Evolutionary conservation across 495 filamentous ascomycete species (phyloP).

Genomic region (Podospora bellae-mahoneyi): DNA sequence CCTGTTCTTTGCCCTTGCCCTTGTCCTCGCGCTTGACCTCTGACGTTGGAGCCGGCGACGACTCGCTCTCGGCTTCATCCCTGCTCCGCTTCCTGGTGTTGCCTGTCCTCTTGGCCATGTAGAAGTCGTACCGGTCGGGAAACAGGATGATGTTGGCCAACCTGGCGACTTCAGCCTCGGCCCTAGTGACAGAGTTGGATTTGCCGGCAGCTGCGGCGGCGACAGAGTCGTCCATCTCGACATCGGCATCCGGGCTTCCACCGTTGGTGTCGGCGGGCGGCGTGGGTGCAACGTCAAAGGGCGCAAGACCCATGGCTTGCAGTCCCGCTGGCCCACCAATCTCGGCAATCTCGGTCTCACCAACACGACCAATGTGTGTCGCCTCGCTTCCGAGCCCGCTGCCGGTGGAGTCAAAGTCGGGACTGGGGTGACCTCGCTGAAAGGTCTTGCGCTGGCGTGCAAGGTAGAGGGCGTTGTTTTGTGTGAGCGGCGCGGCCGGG

Average conservation of each 20-base stretch:
- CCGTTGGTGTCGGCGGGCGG: constrained; percentile 19
- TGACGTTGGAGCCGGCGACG: not conserved
- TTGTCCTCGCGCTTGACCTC: not conserved
- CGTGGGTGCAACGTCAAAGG: constrained; percentile 39
- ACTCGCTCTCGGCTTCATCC: not conserved
- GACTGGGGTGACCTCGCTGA: constrained; percentile 59
- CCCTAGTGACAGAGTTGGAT: constrained; percentile 30
- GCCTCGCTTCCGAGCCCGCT: constrained; percentile 47
- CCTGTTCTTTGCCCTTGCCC: constrained; percentile 14
- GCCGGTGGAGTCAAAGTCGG: constrained; percentile 63
- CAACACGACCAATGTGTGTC: constrained; percentile 40
- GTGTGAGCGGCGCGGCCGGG: constrained; percentile 76
- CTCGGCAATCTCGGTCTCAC: constrained; percentile 46
- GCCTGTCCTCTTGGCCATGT: constrained; percentile 39
- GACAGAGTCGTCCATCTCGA: constrained; percentile 24
- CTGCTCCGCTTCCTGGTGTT: constrained; percentile 22
- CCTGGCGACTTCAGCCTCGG: constrained; percentile 46
- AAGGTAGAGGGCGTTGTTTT: constrained; percentile 74
- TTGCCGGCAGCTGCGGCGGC: constrained; percentile 6
- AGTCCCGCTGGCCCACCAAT: constrained; percentile 45
- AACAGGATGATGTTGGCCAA: constrained; percentile 51
- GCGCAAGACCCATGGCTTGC: constrained; percentile 49
- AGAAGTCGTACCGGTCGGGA: constrained; percentile 50
- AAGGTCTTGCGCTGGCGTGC: constrained; percentile 71
- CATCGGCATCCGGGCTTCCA: constrained; percentile 19